Evolutionary conservation across 2,329 filamentous ascomycete species (phyloP).

Genomic region (Paraphaeosphaeria minitans): DNA sequence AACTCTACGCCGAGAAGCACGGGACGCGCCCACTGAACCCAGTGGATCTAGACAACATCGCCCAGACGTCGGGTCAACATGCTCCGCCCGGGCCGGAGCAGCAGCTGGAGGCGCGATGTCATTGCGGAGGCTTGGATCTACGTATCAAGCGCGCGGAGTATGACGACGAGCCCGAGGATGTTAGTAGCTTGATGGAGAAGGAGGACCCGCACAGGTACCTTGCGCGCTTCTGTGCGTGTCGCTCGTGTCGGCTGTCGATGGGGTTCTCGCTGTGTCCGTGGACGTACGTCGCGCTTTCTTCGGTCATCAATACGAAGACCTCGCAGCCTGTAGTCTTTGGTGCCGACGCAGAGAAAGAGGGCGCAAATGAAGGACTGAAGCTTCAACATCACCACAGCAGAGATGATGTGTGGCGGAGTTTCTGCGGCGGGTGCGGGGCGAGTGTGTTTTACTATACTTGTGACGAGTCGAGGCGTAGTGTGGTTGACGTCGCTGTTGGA

Average conservation of each 20-base stretch:
- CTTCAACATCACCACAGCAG: slow-evolving; percentile 3
- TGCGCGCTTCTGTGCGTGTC: slow-evolving; percentile 2
- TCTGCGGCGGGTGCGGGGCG: neutral
- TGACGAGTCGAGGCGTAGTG: neutral
- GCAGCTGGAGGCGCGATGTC: neutral
- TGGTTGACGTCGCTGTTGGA: slow-evolving; percentile 1
- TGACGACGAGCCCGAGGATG: neutral
- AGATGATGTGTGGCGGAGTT: slow-evolving; percentile 4
- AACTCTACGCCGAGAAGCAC: neutral
- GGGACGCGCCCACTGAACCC: neutral
- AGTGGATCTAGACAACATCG: neutral
- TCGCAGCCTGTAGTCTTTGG: neutral
- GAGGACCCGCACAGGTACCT: slow-evolving; percentile 1
- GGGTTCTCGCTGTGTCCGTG: neutral
- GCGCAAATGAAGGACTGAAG: neutral
- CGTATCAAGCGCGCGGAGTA: slow-evolving; percentile 1
- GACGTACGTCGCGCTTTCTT: neutral
- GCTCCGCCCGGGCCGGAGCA: neutral
- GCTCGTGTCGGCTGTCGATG: slow-evolving; percentile 2
- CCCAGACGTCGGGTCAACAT: neutral
- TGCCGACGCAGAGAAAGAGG: neutral
- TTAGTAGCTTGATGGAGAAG: neutral
- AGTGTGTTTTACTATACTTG: slow-evolving; percentile 1
- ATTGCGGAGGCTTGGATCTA: slow-evolving; percentile 3
- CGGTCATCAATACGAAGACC: neutral